phyloP scores from a whole-genome alignment of 495 filamentous ascomycete species.

The Aspergillus conjunctus region DNA sequence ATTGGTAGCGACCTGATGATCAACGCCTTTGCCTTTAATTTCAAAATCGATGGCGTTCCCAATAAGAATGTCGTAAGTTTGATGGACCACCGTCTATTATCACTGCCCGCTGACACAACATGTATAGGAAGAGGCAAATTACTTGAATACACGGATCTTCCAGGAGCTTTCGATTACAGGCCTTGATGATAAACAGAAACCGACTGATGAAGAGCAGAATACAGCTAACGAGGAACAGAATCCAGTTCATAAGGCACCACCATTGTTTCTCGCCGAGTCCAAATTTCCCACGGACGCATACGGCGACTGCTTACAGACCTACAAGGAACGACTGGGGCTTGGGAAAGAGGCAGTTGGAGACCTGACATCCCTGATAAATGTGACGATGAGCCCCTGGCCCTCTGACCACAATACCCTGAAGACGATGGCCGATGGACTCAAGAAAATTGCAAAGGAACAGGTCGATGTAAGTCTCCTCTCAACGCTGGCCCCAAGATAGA shows the following conservation, averaged over 20 bases:
- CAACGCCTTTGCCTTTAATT: constrained; percentile 48
- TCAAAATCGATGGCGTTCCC: constrained; percentile 33
- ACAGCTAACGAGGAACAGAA: not conserved
- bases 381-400: constrained; percentile 8
- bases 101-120: not conserved
- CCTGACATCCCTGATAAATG: not conserved
- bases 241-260: not conserved
- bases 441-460: not conserved
- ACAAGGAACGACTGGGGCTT: constrained; percentile 1
- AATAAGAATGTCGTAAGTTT: constrained; percentile 38
- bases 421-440: not conserved
- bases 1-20: constrained; percentile 50
- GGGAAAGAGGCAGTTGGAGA: not conserved
- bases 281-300: not conserved
- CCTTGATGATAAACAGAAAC: not conserved
- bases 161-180: constrained; percentile 34
- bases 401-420: not conserved
- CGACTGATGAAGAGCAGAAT: not conserved
- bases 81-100: not conserved
- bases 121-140: constrained; percentile 46
- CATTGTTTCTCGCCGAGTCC: constrained; percentile 1
- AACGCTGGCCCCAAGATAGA: not conserved
- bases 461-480: not conserved
- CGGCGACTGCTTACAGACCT: not conserved
- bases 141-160: constrained; percentile 45